Evolutionary conservation across 1,284 basidiomycete species (phyloP).

Genomic region (Trichosporon sp.): DNA sequence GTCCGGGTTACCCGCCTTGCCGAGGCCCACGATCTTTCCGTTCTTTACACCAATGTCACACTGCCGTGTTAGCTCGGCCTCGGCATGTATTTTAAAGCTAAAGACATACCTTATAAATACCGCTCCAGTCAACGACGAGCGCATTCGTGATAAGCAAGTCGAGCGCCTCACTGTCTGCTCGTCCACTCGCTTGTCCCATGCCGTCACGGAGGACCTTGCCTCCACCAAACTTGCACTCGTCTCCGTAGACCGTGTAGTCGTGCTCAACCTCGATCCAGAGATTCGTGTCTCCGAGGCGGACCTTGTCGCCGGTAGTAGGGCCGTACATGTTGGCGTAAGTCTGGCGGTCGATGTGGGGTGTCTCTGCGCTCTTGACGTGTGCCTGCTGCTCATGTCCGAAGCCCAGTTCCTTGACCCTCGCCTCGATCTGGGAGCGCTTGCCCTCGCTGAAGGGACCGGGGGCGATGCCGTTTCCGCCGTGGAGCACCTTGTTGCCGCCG

Average conservation of each 20-base stretch:
- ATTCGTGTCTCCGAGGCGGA: conserved; percentile 80
- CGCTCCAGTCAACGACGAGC: conserved; percentile 88
- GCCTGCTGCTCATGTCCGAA: conserved; percentile 44
- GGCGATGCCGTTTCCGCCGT: conserved; percentile 75
- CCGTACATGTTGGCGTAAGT: conserved; percentile 87
- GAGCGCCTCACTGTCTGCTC: conserved; percentile 62
- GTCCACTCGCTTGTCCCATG: conserved; percentile 85
- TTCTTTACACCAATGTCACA: conserved; percentile 94
- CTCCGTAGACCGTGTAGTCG: conserved; percentile 65
- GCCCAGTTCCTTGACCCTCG: conserved; percentile 25
- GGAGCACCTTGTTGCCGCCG: conserved; percentile 64
- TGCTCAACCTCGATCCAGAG: conserved; percentile 91
- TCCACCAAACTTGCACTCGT: conserved; percentile 97
- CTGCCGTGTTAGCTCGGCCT: conserved; percentile 46
- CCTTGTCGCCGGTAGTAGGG: conserved; percentile 83
- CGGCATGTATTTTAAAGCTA: neutral
- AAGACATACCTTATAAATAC: conserved; percentile 80
- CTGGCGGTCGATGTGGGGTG: conserved; percentile 43
- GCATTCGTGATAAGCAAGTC: conserved; percentile 95
- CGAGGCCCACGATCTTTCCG: conserved; percentile 79
- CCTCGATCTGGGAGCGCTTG: conserved; percentile 15
- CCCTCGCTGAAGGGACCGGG: conserved; percentile 51
- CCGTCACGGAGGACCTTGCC: conserved; percentile 92
- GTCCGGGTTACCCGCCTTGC: conserved; percentile 96
- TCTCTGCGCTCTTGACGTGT: conserved; percentile 22